Conservation (phyloP, 1,139 yeast genomes). For the Candida dubliniensis region DNA sequence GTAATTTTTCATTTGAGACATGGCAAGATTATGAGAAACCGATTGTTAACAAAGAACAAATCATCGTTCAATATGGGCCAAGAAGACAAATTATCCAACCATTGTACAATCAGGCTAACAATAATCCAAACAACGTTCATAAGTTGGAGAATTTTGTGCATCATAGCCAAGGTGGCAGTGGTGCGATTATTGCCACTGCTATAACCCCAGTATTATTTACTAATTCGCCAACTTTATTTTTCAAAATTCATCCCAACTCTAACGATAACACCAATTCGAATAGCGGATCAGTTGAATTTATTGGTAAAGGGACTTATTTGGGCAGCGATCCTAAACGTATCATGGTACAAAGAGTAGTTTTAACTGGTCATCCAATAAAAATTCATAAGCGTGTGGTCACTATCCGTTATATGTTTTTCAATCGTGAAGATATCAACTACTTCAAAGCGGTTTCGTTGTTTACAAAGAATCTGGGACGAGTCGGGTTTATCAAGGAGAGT, state of each 20-base stretch:
- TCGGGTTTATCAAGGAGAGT: conserved; percentile 91
- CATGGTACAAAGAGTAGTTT: conserved; percentile 80
- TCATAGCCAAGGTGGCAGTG: conserved; percentile 45
- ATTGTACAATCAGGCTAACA: conserved; percentile 75
- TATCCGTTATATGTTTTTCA: conserved; percentile 96
- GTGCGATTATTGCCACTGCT: conserved; percentile 72
- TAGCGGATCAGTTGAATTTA: conserved; percentile 53
- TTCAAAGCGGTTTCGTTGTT: conserved; percentile 91
- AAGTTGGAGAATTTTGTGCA: conserved; percentile 84
- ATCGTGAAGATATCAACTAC: conserved; percentile 82
- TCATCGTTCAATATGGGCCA: conserved; percentile 90
- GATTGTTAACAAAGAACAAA: conserved; percentile 72
- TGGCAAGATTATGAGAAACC: conserved; percentile 91
- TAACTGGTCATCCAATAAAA: conserved; percentile 94
- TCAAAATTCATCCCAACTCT: conserved; percentile 41
- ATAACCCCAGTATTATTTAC: conserved; percentile 88
- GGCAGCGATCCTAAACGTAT: conserved; percentile 85
- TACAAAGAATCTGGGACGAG: conserved; percentile 79
- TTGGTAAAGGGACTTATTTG: conserved; percentile 89
- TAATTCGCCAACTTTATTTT: conserved; percentile 76
- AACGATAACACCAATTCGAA: conserved; percentile 17
- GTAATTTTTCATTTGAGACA: conserved; percentile 77
- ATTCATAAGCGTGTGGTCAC: conserved; percentile 92
- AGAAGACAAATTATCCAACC: conserved; percentile 88
- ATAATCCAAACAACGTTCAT: conserved; percentile 80